Percentiles rank a stretch among this genome's conserved stretches.
phyloP scores from a whole-genome alignment of 2,329 filamentous ascomycete species.

The Ramularia collo-cygni region DNA sequence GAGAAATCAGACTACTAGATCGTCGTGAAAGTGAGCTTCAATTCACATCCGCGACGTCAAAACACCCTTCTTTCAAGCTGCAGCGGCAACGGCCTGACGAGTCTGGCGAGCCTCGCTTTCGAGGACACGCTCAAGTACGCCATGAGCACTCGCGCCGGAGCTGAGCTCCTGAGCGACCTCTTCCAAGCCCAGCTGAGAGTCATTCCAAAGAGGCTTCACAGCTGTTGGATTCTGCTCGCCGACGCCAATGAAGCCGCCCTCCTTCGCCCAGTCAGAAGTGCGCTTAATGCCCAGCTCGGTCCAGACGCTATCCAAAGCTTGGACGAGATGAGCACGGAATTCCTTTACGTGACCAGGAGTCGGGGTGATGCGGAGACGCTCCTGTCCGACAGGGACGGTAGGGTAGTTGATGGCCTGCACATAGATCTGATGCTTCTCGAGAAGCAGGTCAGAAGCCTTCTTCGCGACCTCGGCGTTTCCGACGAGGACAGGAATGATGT shows the following conservation, averaged over 20 bases:
- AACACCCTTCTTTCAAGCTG: conserved; percentile 17
- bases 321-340: conserved; percentile 77
- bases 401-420: conserved; percentile 99
- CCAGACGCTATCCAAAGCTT: conserved; percentile 84
- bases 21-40: too few relatives aligned
- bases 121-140: conserved; percentile 43
- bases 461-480: conserved; percentile 91
- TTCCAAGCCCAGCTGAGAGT: conserved; percentile 74
- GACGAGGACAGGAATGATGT: conserved; percentile 90
- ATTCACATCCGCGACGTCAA: too few relatives aligned
- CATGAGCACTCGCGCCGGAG: conserved; percentile 36
- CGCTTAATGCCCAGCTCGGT: conserved; percentile 81
- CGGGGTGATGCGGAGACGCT: conserved; percentile 89
- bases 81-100: conserved; percentile 38
- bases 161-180: conserved; percentile 57
- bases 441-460: conserved; percentile 82
- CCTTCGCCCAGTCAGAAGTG: conserved; percentile 81
- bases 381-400: conserved; percentile 95
- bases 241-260: conserved; percentile 92
- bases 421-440: conserved; percentile 87
- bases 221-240: conserved; percentile 59
- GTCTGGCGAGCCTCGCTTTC: conserved; percentile 41
- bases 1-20: too few relatives aligned
- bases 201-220: conserved; percentile 78
- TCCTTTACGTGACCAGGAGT: conserved; percentile 85